These are phyloP conservation scores for Monosporascus sp. DNA, from an alignment of 2,329 filamentous ascomycete genomes.

Conservation along the genomic window DNA sequence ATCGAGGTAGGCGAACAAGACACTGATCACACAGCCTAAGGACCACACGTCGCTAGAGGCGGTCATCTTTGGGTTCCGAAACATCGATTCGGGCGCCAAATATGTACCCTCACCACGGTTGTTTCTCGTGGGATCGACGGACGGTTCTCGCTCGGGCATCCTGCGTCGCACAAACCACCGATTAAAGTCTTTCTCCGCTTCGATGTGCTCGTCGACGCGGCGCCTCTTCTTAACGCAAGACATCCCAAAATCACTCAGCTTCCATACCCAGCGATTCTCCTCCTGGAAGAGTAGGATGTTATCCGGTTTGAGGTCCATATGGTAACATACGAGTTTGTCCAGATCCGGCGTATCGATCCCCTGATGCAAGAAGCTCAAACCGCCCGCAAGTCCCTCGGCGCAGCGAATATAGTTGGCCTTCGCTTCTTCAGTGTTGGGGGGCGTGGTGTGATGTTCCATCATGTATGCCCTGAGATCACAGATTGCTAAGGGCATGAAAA, in stretches of 20 bases:
- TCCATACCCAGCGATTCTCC: conserved; percentile 27
- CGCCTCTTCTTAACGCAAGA: conserved; percentile 29
- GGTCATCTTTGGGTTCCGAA: conserved; percentile 23
- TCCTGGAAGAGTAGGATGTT: conserved; percentile 30
- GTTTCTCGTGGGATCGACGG: conserved; percentile 22
- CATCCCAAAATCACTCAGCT: conserved; percentile 38
- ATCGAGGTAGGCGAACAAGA: conserved; percentile 33
- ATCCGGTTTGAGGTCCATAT: conserved; percentile 35
- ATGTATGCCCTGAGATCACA: conserved; percentile 35
- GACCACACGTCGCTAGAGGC: conserved; percentile 36
- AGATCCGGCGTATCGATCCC: conserved; percentile 22
- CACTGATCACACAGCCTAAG: conserved; percentile 34
- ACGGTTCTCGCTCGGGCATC: conserved; percentile 10
- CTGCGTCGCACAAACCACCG: conserved; percentile 21
- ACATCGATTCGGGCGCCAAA: conserved; percentile 29
- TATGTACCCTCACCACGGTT: conserved; percentile 31
- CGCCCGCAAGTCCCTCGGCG: conserved; percentile 28
- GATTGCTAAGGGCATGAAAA: conserved; percentile 35
- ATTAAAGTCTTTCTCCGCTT: conserved; percentile 24
- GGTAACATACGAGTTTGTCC: conserved; percentile 32
- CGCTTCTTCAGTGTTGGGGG: conserved; percentile 12
- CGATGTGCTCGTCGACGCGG: conserved; percentile 4
- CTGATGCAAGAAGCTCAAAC: conserved; percentile 33
- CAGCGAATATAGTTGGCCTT: conserved; percentile 23
- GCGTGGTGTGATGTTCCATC: conserved; percentile 14